Evolutionary conservation across 1,139 yeast genomes (phyloP).

Genomic region (Starmera stellimalicola): DNA sequence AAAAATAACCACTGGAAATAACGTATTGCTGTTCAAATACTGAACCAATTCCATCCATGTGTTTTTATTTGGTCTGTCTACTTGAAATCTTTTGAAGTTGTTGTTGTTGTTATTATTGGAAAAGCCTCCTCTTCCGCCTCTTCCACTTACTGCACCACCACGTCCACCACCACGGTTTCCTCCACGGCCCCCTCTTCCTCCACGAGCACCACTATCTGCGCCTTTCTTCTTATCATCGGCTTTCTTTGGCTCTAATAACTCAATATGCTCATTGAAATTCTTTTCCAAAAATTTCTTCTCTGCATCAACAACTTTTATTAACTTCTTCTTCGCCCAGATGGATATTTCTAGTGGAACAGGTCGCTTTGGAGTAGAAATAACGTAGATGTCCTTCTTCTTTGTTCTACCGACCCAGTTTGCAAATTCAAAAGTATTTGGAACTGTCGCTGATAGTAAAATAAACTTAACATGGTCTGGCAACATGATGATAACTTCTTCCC

Average conservation of each 20-base stretch:
- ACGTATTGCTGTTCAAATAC: conserved; percentile 50
- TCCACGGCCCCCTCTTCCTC: conserved; percentile 25
- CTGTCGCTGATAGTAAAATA: conserved; percentile 87
- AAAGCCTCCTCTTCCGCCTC: conserved; percentile 30
- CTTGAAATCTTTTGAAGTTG: conserved; percentile 24
- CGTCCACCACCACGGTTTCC: conserved; percentile 23
- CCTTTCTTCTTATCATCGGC: conserved; percentile 25
- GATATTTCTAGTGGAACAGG: conserved; percentile 91
- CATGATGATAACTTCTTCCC: conserved; percentile 98
- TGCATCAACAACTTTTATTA: conserved; percentile 67
- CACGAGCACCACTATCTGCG: conserved; percentile 19
- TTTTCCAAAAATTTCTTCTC: conserved; percentile 56
- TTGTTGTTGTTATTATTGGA: conserved; percentile 26
- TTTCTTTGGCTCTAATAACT: conserved; percentile 35
- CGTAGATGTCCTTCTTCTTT: conserved; percentile 89
- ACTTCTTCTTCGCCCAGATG: conserved; percentile 65
- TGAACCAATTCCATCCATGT: conserved; percentile 77
- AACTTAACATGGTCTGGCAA: conserved; percentile 92
- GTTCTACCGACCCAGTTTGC: conserved; percentile 99
- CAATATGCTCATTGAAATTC: conserved; percentile 57
- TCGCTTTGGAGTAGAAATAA: conserved; percentile 89
- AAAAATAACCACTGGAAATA: conserved; percentile 85
- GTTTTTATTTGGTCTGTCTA: conserved; percentile 57
- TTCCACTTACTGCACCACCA: conserved; percentile 21
- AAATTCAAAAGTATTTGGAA: conserved; percentile 94